Evolutionary conservation across 129 eudicot genomes (phyloP).

Genomic region (Cynara cardunculus): DNA sequence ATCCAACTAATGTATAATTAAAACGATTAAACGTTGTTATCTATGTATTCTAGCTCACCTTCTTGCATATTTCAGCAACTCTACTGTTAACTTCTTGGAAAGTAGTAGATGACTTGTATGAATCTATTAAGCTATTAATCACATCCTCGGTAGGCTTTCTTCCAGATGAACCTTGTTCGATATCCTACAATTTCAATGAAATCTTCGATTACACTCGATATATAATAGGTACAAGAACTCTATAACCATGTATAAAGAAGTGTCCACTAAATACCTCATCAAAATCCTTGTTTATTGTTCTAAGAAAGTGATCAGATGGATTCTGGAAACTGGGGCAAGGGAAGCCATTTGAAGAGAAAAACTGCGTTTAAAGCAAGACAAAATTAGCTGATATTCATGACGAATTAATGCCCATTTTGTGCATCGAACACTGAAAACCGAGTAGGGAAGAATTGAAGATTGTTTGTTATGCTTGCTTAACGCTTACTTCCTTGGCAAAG

Average conservation of each 20-base stretch:
- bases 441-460: not conserved
- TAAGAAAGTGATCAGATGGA: constrained; percentile 82
- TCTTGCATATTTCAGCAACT: constrained; percentile 38
- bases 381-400: not conserved
- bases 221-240: not conserved
- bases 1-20: not conserved
- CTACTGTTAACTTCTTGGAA: constrained; percentile 32
- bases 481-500: constrained; percentile 51
- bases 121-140: constrained; percentile 33
- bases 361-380: constrained; percentile 30
- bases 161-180: constrained; percentile 44
- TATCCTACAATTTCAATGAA: constrained; percentile 35
- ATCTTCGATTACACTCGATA: not conserved
- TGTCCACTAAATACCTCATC: constrained; percentile 35
- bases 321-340: constrained; percentile 69
- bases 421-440: no score
- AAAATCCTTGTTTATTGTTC: constrained; percentile 76
- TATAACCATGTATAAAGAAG: not conserved
- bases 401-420: no score
- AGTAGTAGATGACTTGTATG: constrained; percentile 49
- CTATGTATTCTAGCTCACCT: constrained; percentile 33
- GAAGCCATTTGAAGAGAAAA: constrained; percentile 59
- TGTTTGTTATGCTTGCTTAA: not conserved
- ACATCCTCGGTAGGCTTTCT: constrained; percentile 38
- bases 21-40: not conserved